phyloP scores from a whole-genome alignment of 192 early-diverging fungal genomes.

The Rhizoclosmatium sp. region DNA sequence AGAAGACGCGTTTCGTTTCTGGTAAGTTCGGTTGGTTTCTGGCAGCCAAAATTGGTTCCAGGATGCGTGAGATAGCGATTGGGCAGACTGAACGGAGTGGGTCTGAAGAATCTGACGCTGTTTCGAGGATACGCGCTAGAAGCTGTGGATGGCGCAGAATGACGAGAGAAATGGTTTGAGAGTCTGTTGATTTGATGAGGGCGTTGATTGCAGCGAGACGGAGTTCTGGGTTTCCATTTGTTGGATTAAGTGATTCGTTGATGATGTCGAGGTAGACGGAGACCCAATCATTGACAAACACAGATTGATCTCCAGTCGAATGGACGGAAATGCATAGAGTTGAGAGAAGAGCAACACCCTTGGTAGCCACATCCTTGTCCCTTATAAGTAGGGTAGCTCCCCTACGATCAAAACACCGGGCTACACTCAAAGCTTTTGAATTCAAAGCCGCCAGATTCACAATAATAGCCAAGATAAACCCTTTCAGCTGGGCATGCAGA shows the following conservation, averaged over 20 bases:
- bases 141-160: slow-evolving; percentile 19
- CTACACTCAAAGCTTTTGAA: background rate
- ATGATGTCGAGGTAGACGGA: slow-evolving; percentile 4
- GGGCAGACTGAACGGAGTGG: slow-evolving; percentile 17
- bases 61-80: slow-evolving; percentile 17
- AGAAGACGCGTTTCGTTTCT: slow-evolving; percentile 15
- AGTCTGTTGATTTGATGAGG: slow-evolving; percentile 17
- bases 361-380: background rate
- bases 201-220: slow-evolving; percentile 37
- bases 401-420: background rate
- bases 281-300: background rate
- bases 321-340: background rate
- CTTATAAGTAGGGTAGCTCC: background rate
- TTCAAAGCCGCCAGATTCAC: background rate
- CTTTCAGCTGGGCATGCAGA: background rate
- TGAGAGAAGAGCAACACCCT: background rate
- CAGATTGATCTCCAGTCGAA: background rate
- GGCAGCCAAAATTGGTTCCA: slow-evolving; percentile 24
- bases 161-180: background rate
- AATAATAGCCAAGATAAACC: background rate
- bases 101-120: background rate
- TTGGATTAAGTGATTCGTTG: background rate
- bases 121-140: slow-evolving; percentile 12
- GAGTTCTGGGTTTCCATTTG: background rate
- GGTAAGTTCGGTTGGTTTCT: background rate